Conservation (phyloP, 106 monocot genomes). For the Platanthera zijinensis region DNA sequence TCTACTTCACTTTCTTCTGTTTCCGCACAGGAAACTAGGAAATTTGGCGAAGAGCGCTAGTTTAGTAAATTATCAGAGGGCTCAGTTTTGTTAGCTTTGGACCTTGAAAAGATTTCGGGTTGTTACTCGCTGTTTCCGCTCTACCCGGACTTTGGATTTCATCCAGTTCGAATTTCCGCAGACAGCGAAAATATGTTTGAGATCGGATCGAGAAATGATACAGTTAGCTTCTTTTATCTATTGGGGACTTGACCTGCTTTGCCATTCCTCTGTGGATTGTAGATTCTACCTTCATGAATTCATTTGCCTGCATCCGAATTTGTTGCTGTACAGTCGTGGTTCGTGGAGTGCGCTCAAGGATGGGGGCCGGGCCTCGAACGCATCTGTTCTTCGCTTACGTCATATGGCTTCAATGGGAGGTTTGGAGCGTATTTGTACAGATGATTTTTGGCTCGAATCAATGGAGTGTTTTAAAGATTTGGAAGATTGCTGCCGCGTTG, state of each 20-base stretch:
- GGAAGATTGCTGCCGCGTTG: conserved; percentile 4
- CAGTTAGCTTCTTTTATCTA: not conserved
- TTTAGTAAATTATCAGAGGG: not conserved
- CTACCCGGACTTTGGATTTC: not conserved
- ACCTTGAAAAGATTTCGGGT: not conserved
- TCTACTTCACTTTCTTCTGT: conserved; percentile 6
- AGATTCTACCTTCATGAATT: conserved; percentile 9
- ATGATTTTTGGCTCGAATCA: conserved; percentile 17
- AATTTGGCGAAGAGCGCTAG: conserved; percentile 10
- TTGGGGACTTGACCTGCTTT: not conserved
- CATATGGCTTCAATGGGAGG: not conserved
- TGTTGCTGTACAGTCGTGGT: conserved; percentile 30
- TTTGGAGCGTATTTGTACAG: conserved; percentile 19
- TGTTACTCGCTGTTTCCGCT: not conserved
- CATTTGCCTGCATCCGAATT: conserved; percentile 7
- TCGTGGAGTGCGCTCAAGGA: not conserved
- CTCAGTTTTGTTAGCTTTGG: conserved; percentile 6
- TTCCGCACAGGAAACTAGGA: conserved; percentile 8
- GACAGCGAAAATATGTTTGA: not conserved
- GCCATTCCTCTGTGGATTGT: conserved; percentile 20
- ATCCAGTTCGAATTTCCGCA: not conserved
- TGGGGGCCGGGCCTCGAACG: not conserved
- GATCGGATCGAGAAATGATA: not conserved
- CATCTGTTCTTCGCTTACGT: not conserved
- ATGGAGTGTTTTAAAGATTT: conserved; percentile 8